phyloP scores from a whole-genome alignment of 2,329 filamentous ascomycete genomes.

The Botrytis aclada region DNA sequence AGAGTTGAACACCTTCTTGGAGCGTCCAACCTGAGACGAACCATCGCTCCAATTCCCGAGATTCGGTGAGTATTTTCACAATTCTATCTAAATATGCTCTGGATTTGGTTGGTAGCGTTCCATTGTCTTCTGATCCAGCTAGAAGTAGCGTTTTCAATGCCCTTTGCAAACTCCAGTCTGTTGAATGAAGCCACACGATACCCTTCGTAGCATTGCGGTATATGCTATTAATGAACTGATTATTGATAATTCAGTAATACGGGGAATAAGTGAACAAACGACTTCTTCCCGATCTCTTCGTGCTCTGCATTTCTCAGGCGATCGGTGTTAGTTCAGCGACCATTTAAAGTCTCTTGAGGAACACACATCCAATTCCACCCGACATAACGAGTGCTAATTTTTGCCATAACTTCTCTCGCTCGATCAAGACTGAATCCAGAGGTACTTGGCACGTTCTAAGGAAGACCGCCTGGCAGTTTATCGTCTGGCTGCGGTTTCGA shows the following conservation, averaged over 20 bases:
- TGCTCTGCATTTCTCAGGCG: neutral
- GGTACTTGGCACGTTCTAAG: neutral
- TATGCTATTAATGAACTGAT: neutral
- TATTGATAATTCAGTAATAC: neutral
- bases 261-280: neutral
- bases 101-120: neutral
- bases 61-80: neutral
- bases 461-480: neutral
- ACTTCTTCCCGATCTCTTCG: neutral
- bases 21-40: neutral
- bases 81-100: neutral
- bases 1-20: neutral
- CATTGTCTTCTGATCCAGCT: neutral
- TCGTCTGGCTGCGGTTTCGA: neutral
- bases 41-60: neutral
- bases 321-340: neutral
- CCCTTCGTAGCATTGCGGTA: neutral
- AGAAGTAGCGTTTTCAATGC: neutral
- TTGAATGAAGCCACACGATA: constrained; percentile 9
- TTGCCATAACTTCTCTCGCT: neutral
- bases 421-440: neutral
- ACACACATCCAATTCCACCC: constrained; percentile 6
- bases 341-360: neutral
- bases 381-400: neutral
- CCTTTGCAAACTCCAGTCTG: neutral